A percentile compares a stretch with the other conserved stretches of the same genome.
Evolutionary conservation across 345 rosid genomes (phyloP).

Genomic region (Bruguiera gymnorhiza): DNA sequence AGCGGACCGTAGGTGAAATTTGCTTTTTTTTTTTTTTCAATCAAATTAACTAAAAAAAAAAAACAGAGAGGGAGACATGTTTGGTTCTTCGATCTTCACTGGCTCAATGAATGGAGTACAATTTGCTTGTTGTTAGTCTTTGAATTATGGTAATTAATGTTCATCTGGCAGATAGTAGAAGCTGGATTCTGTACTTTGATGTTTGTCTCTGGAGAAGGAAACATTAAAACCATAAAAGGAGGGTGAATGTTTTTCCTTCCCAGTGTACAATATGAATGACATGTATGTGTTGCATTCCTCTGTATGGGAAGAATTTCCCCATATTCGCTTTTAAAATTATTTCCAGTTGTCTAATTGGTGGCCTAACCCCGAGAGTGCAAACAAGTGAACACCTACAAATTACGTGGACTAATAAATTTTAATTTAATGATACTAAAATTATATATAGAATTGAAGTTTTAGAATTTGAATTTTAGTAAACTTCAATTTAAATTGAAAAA

Average conservation of each 20-base stretch:
- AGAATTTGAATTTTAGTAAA: too few species aligned
- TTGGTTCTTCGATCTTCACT: conserved; percentile 1
- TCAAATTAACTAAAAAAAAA: too few species aligned
- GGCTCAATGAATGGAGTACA: conserved; percentile 10
- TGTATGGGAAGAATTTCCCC: not conserved
- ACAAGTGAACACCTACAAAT: too few species aligned
- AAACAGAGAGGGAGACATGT: too few species aligned
- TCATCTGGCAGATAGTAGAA: conserved; percentile 16
- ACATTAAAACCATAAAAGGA: not conserved
- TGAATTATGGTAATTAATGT: conserved; percentile 1
- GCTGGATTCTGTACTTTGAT: conserved; percentile 20
- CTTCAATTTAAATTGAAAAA: too few species aligned
- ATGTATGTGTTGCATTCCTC: not conserved
- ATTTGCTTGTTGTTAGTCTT: conserved; percentile 12
- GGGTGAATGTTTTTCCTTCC: conserved; percentile 11
- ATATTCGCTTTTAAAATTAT: too few species aligned
- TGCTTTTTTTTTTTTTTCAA: not conserved
- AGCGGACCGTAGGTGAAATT: not conserved
- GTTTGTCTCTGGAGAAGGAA: not conserved
- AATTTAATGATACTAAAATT: too few species aligned
- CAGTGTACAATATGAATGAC: conserved; percentile 11
- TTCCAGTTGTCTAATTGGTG: too few species aligned
- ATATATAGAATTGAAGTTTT: too few species aligned
- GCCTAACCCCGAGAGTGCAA: too few species aligned
- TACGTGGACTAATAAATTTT: too few species aligned